Evolutionary conservation across 345 rosid species (phyloP).

Genomic region (Brassica incana): DNA sequence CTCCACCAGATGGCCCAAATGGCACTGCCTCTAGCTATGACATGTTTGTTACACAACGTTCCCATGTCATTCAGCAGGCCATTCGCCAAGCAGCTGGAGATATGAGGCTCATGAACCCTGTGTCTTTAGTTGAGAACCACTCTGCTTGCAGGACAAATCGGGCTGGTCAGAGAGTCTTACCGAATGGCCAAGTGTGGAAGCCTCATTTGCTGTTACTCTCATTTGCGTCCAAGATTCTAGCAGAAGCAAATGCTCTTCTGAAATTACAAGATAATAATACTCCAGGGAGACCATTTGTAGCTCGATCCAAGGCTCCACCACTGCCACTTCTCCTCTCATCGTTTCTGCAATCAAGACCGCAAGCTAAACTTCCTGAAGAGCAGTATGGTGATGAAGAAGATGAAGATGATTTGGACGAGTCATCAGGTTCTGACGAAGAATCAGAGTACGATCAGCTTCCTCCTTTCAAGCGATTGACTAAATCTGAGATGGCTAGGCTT

Average conservation of each 20-base stretch:
- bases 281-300: constrained; percentile 73
- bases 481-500: constrained; percentile 69
- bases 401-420: constrained; percentile 71
- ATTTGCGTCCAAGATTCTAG: constrained; percentile 94
- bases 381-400: constrained; percentile 81
- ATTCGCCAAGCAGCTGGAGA: constrained; percentile 99
- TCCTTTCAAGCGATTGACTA: constrained; percentile 77
- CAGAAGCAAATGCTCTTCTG: constrained; percentile 84
- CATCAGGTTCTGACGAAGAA: constrained; percentile 78
- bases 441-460: constrained; percentile 83
- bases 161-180: constrained; percentile 97
- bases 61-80: constrained; percentile 94
- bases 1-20: constrained; percentile 98
- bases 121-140: constrained; percentile 96
- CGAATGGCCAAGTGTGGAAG: constrained; percentile 99
- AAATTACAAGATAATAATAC: constrained; percentile 86
- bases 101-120: constrained; percentile 98
- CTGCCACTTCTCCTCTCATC: constrained; percentile 88
- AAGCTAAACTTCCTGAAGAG: constrained; percentile 86
- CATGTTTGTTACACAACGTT: constrained; percentile 95
- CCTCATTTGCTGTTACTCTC: constrained; percentile 94
- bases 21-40: constrained; percentile 94
- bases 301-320: constrained; percentile 80
- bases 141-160: constrained; percentile 97
- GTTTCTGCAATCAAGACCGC: constrained; percentile 91